These are phyloP conservation scores for Cordyceps pruinosa DNA, from an alignment of 2,329 filamentous ascomycete genomes.

Conservation along the genomic window DNA sequence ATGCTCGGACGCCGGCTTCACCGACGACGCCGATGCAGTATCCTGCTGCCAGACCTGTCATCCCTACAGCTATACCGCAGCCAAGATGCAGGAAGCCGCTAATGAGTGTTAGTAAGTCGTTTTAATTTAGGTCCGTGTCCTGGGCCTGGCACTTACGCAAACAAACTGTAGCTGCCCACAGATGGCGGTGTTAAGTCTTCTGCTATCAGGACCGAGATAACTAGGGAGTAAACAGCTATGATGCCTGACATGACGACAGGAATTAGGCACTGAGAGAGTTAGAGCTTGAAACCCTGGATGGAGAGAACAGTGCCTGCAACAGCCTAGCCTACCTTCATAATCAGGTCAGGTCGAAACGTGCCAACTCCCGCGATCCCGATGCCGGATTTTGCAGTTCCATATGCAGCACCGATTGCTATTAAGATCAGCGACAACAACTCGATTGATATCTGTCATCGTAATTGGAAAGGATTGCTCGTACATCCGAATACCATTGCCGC, in stretches of 20 bases:
- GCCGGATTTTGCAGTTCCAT: conserved; percentile 81
- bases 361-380: conserved; percentile 83
- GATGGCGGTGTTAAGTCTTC: conserved; percentile 73
- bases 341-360: conserved; percentile 77
- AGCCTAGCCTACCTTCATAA: conserved; percentile 70
- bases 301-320: conserved; percentile 1
- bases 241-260: conserved; percentile 98
- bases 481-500: conserved; percentile 80
- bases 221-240: conserved; percentile 94
- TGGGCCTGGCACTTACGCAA: conserved; percentile 51
- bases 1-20: conserved; percentile 86
- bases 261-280: conserved; percentile 58
- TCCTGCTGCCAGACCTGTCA: conserved; percentile 87
- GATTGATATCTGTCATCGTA: background rate
- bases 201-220: conserved; percentile 92
- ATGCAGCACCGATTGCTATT: conserved; percentile 64
- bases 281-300: background rate
- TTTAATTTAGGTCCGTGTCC: background rate
- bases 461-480: conserved; percentile 36
- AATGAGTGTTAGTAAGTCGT: conserved; percentile 17
- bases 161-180: conserved; percentile 68
- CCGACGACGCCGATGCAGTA: conserved; percentile 96
- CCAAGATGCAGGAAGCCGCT: conserved; percentile 91
- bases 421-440: background rate
- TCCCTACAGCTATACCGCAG: conserved; percentile 81